Evolutionary conservation across 1,284 basidiomycete species (phyloP), one percentile per base, ranked within the genome.

Genomic region (Microbotryomycetes sp.): DNA sequence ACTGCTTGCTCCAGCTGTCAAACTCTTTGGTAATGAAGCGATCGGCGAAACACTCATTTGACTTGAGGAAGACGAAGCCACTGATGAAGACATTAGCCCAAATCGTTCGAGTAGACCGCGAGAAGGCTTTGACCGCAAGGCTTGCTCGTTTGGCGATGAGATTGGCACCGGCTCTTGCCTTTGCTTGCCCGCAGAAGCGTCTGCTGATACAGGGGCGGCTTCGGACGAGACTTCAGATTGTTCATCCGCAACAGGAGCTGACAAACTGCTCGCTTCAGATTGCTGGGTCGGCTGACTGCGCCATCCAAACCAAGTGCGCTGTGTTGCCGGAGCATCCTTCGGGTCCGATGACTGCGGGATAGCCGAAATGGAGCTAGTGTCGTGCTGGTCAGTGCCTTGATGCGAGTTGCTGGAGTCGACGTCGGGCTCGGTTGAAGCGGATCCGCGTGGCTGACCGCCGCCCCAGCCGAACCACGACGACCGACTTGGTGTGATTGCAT

Each of bases 381-480:
- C 19, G 36, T 42, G n/a, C n/a, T n/a, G n/a, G n/a, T n/a, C n/a
- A n/a, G n/a, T n/a, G n/a, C n/a, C n/a, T n/a, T n/a, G n/a, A n/a
- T n/a, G n/a, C n/a, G n/a, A n/a, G n/a, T n/a, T n/a, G n/a, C n/a
- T n/a, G n/a, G n/a, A 3, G 47, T 49, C 14, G 23, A 14, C 47
- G 14, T 23, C 23, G 23, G 9, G 47, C 47, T 49, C 19, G 47
- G 47, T 49, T 49, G 23, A 6, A 26, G 9, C 28, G 47, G 47
- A 22, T 49, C 16, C n/a, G n/a, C n/a, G n/a, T 25, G 50, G 26
- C 30, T 23, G n/a, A n/a, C 25, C 50, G n/a, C 50, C 36, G 36
- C 36, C 50, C 50, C 50, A 52, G n/a, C 50, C 50, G 50, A 52
- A 52, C 50, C 50, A 52, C 14, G 50, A 52, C 25, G 50, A 26